A percentile compares a stretch with the other conserved stretches of the same genome.
Evolutionary conservation across 345 rosid genomes (phyloP).

Genomic region (Eucalyptus microcorys): DNA sequence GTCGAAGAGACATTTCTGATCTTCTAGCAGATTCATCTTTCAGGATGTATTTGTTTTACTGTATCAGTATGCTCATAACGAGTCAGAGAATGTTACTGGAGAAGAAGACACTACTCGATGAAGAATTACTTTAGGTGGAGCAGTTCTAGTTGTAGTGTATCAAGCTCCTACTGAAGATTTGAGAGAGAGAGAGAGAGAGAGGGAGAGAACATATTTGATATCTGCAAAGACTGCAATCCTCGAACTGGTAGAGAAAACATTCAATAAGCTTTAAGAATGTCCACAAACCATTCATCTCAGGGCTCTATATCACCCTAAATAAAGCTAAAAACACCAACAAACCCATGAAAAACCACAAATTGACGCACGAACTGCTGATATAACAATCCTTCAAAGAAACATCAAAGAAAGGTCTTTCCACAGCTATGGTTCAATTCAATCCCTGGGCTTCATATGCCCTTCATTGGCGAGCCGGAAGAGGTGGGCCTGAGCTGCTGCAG

Average conservation of each 20-base stretch:
- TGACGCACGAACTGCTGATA: not conserved
- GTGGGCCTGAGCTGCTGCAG: slow-evolving; percentile 72
- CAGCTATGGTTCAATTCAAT: not conserved
- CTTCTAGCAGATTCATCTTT: not conserved
- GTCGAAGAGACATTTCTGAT: not conserved
- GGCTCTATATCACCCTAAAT: not conserved
- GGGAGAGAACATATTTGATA: not conserved
- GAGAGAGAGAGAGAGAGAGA: not conserved
- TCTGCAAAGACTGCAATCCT: not conserved
- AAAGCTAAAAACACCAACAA: not conserved
- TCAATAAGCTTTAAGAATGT: not conserved
- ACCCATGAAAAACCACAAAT: not conserved
- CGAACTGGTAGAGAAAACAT: not conserved
- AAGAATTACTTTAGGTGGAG: not conserved
- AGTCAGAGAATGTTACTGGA: not conserved
- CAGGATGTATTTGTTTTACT: not conserved
- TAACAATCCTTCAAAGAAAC: not conserved
- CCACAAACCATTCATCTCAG: not conserved
- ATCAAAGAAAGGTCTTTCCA: not conserved
- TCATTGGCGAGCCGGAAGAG: slow-evolving; percentile 90
- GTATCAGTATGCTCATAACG: not conserved
- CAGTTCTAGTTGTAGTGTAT: not conserved
- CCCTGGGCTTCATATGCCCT: slow-evolving; percentile 51
- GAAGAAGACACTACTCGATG: not conserved
- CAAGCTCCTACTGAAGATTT: not conserved